Evolutionary conservation across 148 eudicot genomes (phyloP), one percentile per base, ranked within the genome.

Genomic region (Chenopodium suecicum): DNA sequence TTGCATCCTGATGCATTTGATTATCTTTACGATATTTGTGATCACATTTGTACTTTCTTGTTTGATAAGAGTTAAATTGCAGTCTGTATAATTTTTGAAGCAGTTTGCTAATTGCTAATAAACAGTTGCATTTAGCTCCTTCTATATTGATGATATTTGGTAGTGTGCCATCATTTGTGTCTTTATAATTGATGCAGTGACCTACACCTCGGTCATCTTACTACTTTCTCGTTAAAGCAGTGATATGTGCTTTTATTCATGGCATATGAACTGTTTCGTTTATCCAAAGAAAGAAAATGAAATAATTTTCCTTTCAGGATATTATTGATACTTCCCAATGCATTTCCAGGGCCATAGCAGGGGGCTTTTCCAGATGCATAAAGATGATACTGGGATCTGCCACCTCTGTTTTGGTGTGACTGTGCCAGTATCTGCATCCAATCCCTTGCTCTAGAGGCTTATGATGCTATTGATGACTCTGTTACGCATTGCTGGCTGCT

Each of bases 341-440:
- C 85, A 70, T 89, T 91, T 93, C 90, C 94, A 91, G 96, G 95
- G 89, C 86, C 87, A 82, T 85, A 90, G 86, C 86, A 71, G 85
- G 89, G 89, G 87, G 88, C 88, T 80, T 75, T 88, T 85, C 86
- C 84, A 77, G 76, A 82, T 85, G 85, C 89, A 78, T 74, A 82
- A 81, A 84, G 89, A 81, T 86, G 89, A 78, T 86, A 83, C 85
- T 82, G 89, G 85, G 88, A 74, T 82, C 78, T 89, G 82, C 85
- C 85, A 79, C 86, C 78, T 84, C 74, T 85, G 74, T 65, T 48
- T 74, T 74, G 85, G 83, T 83, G 87, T 83, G 87, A 84, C 85
- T 86, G 78, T 80, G 79, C 88, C 86, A 84, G 74, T 83, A 64
- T 85, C 82, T 14, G 84, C 86, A 77, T 82, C 87, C 74, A 78